A percentile compares a stretch with the other conserved stretches of the same genome.
These are phyloP conservation scores for Globisporangium rhizosaccharum DNA, from an alignment of 352 stramenopile genomes.

Conservation along the genomic window DNA sequence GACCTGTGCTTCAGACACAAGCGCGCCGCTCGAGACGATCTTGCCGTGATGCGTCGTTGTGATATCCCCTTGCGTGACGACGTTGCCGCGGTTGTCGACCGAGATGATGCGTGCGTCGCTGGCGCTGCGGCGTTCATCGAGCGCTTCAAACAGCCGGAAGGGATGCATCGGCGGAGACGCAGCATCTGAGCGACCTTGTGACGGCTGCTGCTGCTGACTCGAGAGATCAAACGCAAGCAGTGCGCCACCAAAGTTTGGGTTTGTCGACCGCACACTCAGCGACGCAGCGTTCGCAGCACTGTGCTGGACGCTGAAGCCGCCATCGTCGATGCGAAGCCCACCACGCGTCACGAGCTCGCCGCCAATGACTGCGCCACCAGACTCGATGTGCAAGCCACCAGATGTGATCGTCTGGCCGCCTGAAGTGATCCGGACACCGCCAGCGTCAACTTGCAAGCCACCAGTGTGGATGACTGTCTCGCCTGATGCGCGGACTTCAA, in stretches of 20 bases:
- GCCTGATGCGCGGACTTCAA: conserved; percentile 52
- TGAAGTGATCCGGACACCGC: conserved; percentile 46
- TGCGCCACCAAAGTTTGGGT: conserved; percentile 43
- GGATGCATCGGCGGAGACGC: conserved; percentile 10
- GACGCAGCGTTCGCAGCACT: conserved; percentile 36
- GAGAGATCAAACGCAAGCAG: conserved; percentile 46
- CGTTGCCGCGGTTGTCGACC: conserved; percentile 37
- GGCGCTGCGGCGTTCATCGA: conserved; percentile 5
- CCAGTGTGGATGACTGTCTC: conserved; percentile 47
- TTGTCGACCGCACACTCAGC: conserved; percentile 36
- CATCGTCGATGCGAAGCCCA: conserved; percentile 58
- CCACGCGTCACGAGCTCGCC: conserved; percentile 44
- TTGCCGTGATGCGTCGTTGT: conserved; percentile 32
- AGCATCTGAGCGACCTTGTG: background rate
- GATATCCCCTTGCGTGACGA: conserved; percentile 50
- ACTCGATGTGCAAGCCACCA: conserved; percentile 47
- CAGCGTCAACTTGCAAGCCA: conserved; percentile 41
- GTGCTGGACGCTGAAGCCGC: conserved; percentile 46
- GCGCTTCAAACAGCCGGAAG: conserved; percentile 48
- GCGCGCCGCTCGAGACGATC: conserved; percentile 41
- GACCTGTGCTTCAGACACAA: conserved; percentile 48
- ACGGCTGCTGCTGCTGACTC: conserved; percentile 16
- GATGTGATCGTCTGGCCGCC: conserved; percentile 58
- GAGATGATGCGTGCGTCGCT: conserved; percentile 23
- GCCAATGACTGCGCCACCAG: conserved; percentile 49